Conservation (phyloP, 176 grass and related monocot species). For the Puya raimondii region DNA sequence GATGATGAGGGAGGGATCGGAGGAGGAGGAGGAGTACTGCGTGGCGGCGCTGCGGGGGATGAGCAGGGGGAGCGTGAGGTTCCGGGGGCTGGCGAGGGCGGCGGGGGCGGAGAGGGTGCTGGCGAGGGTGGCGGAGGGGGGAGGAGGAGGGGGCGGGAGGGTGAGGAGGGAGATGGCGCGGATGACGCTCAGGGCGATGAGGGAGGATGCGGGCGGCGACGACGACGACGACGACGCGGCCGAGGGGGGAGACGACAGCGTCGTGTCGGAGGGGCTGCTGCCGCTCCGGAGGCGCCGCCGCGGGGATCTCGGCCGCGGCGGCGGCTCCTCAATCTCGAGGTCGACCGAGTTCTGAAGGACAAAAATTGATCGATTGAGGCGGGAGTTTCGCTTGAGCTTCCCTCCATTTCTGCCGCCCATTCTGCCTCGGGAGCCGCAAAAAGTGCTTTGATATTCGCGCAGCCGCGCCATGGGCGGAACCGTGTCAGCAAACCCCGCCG, state of each 20-base stretch:
- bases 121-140: slow-evolving; percentile 35
- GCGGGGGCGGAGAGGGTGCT: slow-evolving; percentile 50
- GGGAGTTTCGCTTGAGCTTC: no score
- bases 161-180: slow-evolving; percentile 55
- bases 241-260: slow-evolving; percentile 30
- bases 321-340: slow-evolving; percentile 37
- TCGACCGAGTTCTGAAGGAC: slow-evolving; percentile 45
- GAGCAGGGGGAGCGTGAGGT: slow-evolving; percentile 63
- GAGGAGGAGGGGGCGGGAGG: slow-evolving; percentile 18
- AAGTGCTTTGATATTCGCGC: no score
- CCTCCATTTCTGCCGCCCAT: no score
- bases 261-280: slow-evolving; percentile 48
- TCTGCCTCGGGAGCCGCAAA: no score
- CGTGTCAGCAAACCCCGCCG: no score
- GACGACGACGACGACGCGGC: slow-evolving; percentile 18
- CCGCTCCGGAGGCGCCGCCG: slow-evolving; percentile 40
- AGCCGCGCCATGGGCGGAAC: no score
- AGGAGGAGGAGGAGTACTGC: slow-evolving; percentile 59
- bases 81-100: slow-evolving; percentile 62
- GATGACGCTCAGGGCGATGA: slow-evolving; percentile 51
- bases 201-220: slow-evolving; percentile 29
- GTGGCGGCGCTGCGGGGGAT: slow-evolving; percentile 51
- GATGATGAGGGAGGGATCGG: slow-evolving; percentile 13
- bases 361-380: slow-evolving; percentile 11
- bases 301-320: slow-evolving; percentile 19